Base-by-base conservation (phyloP, 108 stramenopile species). In the Discostella pseudostelligera region DNA sequence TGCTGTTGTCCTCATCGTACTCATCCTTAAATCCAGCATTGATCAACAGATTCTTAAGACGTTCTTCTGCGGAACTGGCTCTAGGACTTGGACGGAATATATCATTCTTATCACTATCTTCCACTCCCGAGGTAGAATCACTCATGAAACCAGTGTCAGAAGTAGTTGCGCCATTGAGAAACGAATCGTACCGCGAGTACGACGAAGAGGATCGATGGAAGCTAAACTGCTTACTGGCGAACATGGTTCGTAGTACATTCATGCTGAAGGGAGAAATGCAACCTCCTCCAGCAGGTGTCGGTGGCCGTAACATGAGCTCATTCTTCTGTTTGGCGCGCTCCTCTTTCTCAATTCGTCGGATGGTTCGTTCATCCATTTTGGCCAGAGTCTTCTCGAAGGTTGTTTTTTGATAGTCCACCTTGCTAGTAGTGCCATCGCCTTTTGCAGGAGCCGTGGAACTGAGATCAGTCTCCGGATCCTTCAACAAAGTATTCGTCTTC, bases 161-260 rank as follows among this genome's bases (percentile, higher is more conserved):
- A 0, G 32, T n/a, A 7, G 19, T 39, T 28, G 51, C 55, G 8
- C 61, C 21, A 17, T 42, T 44, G 21, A 77, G 39, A 32, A 77
- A 77, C 12, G 76, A 77, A 56, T 77, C 76, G 55, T 60, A 55
- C 36, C 76, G 53, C 19, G 69, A 45, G 46, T 77, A 77, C 39
- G 56, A 59, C 11, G 67, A 69, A 39, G 57, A 65, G 16, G 44
- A 20, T 3, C 64, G 68, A 57, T 65, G 62, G 59, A 77, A 77
- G 13, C 43, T 54, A 13, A 77, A 39, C 45, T 77, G 76, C 44
- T 70, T 77, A 24, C 58, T 60, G 8, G 76, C 76, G 20, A 61
- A 77, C 50, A 77, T 60, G 4, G 58, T 59, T 42, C 47, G 51
- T 12, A 77, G 54, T 35, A 65, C 47, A 8, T 36, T 56, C 29